Conservation (phyloP, 345 rosid genomes). For the Balakata baccata region DNA sequence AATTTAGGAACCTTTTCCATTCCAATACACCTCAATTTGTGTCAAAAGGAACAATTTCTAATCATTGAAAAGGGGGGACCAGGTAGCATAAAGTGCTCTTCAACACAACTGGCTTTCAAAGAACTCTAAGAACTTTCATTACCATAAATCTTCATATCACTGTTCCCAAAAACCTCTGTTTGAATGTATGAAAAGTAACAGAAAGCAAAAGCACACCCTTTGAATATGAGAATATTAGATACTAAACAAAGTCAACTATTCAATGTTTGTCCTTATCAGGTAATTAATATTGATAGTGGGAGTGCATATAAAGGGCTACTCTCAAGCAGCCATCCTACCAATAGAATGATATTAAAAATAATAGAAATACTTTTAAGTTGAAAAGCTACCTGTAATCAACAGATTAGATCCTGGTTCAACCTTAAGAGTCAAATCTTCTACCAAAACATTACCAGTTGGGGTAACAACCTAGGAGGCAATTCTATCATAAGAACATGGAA, state of each 20-base stretch:
- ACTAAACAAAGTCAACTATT: neutral
- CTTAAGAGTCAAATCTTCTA: constrained; percentile 79
- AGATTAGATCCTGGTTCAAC: constrained; percentile 94
- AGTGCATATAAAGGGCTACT: neutral
- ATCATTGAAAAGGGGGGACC: no score
- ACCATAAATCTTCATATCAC: neutral
- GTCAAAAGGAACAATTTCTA: no score
- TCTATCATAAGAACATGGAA: constrained; percentile 21
- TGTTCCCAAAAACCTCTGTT: neutral
- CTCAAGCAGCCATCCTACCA: neutral
- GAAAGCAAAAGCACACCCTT: neutral
- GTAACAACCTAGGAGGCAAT: constrained; percentile 76
- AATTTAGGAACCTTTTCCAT: neutral
- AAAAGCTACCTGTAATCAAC: constrained; percentile 83
- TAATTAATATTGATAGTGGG: neutral
- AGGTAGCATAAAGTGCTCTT: no score
- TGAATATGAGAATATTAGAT: neutral
- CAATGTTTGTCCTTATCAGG: neutral
- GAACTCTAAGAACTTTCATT: neutral
- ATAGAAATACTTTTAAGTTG: constrained; percentile 15
- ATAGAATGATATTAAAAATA: neutral
- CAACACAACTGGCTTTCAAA: no score
- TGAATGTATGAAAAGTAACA: neutral
- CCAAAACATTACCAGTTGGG: constrained; percentile 89
- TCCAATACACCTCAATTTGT: neutral